Evolutionary conservation across 1,139 yeast genomes (phyloP).

Genomic region (Meyerozyma smithsonii): DNA sequence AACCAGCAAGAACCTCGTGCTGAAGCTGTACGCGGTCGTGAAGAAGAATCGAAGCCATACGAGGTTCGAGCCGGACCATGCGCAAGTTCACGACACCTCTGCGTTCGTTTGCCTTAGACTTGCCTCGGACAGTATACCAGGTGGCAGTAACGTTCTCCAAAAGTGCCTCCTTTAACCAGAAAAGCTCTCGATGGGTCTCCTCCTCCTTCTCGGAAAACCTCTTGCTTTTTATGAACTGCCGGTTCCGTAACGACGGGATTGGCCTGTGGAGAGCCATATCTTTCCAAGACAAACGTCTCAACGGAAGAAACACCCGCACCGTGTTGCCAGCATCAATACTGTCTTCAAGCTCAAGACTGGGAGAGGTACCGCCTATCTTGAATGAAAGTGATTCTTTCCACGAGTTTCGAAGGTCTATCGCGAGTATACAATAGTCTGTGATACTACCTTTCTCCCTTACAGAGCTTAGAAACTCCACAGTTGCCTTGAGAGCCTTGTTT

Average conservation of each 20-base stretch:
- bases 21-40: slow-evolving; percentile 44
- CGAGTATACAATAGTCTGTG: slow-evolving; percentile 55
- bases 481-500: slow-evolving; percentile 13
- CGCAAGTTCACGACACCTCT: slow-evolving; percentile 63
- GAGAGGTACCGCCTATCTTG: slow-evolving; percentile 4
- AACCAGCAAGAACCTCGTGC: slow-evolving; percentile 17
- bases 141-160: slow-evolving; percentile 54
- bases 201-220: slow-evolving; percentile 52
- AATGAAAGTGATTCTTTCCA: slow-evolving; percentile 47
- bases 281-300: slow-evolving; percentile 47
- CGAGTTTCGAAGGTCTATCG: slow-evolving; percentile 66
- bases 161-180: slow-evolving; percentile 76
- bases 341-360: slow-evolving; percentile 15
- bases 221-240: slow-evolving; percentile 68
- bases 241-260: slow-evolving; percentile 72
- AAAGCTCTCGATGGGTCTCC: slow-evolving; percentile 50
- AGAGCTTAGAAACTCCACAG: slow-evolving; percentile 19
- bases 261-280: slow-evolving; percentile 42
- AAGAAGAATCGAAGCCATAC: slow-evolving; percentile 47
- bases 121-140: slow-evolving; percentile 45
- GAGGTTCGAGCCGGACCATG: slow-evolving; percentile 53
- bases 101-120: slow-evolving; percentile 20
- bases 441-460: slow-evolving; percentile 21
- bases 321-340: slow-evolving; percentile 47
- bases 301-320: slow-evolving; percentile 63